Evolutionary conservation across 140 eudicot species (phyloP).

Genomic region (Flaveria floridana): DNA sequence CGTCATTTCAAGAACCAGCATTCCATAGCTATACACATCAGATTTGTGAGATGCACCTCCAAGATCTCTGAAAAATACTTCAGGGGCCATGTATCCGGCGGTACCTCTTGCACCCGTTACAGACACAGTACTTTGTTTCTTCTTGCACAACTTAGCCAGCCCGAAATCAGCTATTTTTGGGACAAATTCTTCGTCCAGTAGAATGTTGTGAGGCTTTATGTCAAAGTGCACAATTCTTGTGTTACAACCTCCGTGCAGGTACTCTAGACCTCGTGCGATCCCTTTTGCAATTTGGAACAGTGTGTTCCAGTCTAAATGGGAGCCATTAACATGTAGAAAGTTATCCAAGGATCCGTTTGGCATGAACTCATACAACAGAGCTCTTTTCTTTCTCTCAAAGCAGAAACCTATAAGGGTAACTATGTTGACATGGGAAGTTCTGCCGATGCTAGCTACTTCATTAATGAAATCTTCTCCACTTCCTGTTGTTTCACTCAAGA

Average conservation of each 20-base stretch:
- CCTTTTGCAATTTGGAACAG: constrained; percentile 29
- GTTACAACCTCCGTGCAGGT: constrained; percentile 44
- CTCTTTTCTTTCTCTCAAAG: constrained; percentile 27
- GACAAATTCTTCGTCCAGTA: constrained; percentile 62
- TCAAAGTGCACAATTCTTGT: constrained; percentile 71
- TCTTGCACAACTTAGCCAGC: constrained; percentile 52
- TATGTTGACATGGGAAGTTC: constrained; percentile 36
- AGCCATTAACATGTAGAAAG: constrained; percentile 19
- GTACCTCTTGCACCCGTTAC: constrained; percentile 38
- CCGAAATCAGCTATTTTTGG: constrained; percentile 87
- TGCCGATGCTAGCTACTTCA: constrained; percentile 32
- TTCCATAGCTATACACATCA: constrained; percentile 83
- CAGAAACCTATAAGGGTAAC: constrained; percentile 33
- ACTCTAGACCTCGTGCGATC: constrained; percentile 34
- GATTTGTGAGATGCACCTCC: constrained; percentile 29
- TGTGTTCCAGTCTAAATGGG: constrained; percentile 25
- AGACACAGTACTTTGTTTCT: constrained; percentile 25
- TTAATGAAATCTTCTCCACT: constrained; percentile 30
- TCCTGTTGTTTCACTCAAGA: constrained; percentile 19
- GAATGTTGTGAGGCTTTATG: constrained; percentile 68
- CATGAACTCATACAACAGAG: constrained; percentile 31
- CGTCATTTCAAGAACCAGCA: constrained; percentile 30
- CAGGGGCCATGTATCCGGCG: constrained; percentile 85
- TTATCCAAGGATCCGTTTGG: constrained; percentile 35
- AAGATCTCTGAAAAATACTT: constrained; percentile 34